Conservation (phyloP, 2,329 filamentous ascomycete genomes). For the Fusarium scirpi region DNA sequence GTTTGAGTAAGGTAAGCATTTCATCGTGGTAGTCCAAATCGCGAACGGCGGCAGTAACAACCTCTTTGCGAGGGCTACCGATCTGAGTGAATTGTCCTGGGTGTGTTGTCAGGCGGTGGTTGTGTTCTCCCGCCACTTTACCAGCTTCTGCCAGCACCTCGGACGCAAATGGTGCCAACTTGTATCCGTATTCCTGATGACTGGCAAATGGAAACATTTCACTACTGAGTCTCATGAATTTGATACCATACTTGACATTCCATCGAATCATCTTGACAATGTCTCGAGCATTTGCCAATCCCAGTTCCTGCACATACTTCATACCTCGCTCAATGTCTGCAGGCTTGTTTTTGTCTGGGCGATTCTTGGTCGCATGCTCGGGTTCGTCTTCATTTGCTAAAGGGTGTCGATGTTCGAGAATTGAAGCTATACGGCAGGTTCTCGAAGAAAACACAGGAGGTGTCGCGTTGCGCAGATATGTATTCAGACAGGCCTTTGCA, state of each 20-base stretch:
- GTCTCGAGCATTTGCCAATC: slow-evolving; percentile 84
- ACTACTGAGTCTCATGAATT: slow-evolving; percentile 90
- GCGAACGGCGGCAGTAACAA: slow-evolving; percentile 80
- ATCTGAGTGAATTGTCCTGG: slow-evolving; percentile 95
- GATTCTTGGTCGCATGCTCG: slow-evolving; percentile 86
- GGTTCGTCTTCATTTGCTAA: slow-evolving; percentile 80
- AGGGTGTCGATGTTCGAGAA: slow-evolving; percentile 88
- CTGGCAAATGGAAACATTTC: slow-evolving; percentile 98
- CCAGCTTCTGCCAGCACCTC: slow-evolving; percentile 82
- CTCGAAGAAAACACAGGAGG: slow-evolving; percentile 90
- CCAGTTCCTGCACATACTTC: slow-evolving; percentile 79
- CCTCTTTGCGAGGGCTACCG: slow-evolving; percentile 81
- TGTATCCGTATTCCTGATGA: slow-evolving; percentile 88
- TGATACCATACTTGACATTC: slow-evolving; percentile 94
- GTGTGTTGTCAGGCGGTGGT: slow-evolving; percentile 89
- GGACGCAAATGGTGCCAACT: slow-evolving; percentile 83
- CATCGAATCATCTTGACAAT: slow-evolving; percentile 87
- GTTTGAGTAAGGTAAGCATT: slow-evolving; percentile 78
- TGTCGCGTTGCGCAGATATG: slow-evolving; percentile 84
- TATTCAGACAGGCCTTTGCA: slow-evolving; percentile 84
- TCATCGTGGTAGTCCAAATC: slow-evolving; percentile 92
- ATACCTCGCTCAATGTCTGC: slow-evolving; percentile 75
- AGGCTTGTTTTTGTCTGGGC: slow-evolving; percentile 79
- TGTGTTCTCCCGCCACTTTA: slow-evolving; percentile 78
- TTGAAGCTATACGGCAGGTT: slow-evolving; percentile 91